Base-by-base conservation (phyloP, 257 asterid species). In the Solanum rostratum region DNA sequence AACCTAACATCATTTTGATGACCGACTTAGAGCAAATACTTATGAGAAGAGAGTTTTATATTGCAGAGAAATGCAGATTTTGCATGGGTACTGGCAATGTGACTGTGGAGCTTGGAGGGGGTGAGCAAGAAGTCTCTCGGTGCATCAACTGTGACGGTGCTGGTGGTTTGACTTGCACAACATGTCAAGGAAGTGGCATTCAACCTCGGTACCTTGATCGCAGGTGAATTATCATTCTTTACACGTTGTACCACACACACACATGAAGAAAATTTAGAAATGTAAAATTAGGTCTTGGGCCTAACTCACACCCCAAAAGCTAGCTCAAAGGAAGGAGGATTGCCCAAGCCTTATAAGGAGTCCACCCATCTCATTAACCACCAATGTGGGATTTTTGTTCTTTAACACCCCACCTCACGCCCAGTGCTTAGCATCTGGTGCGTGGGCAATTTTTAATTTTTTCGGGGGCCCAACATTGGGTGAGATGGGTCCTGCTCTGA, bases 181-280 rank as follows among this genome's bases (percentile, higher is more conserved):
- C 98, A 14, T 96, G 99, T 90, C 99, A 96, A 90, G 99, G 99
- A 83, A 95, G 92, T 68, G 99, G 99, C 87, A 95, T 96, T 84
- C 99, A 96, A 86, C 99, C 99, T 50, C 93, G 99, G 11, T 96
- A 96, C 85, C 99, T 96, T 62, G 99, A 96, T 84, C 98, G 99
- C 90, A 95, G 99, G 99, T 95, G 85, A 84, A 80, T 12, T 7
- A 60, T 20, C 59, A 45, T 5, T 45, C 59, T 74, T 45, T 74
- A 14, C 59, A 37, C 78, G 1, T 69, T 9, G 19, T 69, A 69
- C 16, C 49, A 3, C 37, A 63, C 74, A 6, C 74, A 6, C 24
- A 14, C 33, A 13, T 11, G 27, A 15, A 30, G 6, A 16, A 66
- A 13, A 30, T n/a, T 66, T 18, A 14, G 15, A 30, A n/a, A n/a